Base-by-base conservation (phyloP, 2,329 filamentous ascomycete species). In the Remersonia thermophila region DNA sequence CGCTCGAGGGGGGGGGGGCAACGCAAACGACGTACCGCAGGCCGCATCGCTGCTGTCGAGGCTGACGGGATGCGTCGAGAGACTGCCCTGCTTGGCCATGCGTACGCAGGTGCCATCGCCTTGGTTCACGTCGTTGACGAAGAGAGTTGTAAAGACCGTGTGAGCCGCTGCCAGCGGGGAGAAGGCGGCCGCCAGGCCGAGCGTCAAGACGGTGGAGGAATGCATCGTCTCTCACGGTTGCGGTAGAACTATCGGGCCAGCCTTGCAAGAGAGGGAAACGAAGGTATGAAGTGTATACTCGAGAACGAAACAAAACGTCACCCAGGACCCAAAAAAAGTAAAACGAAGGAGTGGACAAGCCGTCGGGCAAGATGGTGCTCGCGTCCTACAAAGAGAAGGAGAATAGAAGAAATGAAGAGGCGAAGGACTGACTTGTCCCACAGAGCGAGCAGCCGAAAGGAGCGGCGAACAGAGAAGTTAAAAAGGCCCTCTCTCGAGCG, bases 21-120 rank as follows among this genome's bases (percentile, higher is more conserved):
- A 59, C 55, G 10, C 23, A n/a, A 6, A 14, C n/a, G 11, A 57
- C 68, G 42, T 64, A 79, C 79, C 80, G 52, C 81, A 86, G 27
- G 78, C 77, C 73, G 85, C 80, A 42, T 76, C 73, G 18, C 67
- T 55, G 46, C 71, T 74, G 11, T 57, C 53, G 12, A 84, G 54
- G 41, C 71, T 63, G 35, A 85, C 65, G 18, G 80, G 80, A 26
- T 54, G 56, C 4, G 69, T 80, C 33, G 70, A 65, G 0, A 62
- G 68, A 6, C 55, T 53, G 3, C 63, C 57, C 37, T 73, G 59
- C 28, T 58, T 62, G 36, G 71, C 71, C 70, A 80, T 80, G 29
- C 81, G 76, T 34, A 86, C 68, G 49, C 79, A 84, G 17, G 75
- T 78, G 20, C 73, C 80, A 51, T 82, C 75, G 42, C 81, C 81